These are phyloP conservation scores for Nicotiana paniculata DNA, from an alignment of 257 asterid species.

Conservation along the genomic window DNA sequence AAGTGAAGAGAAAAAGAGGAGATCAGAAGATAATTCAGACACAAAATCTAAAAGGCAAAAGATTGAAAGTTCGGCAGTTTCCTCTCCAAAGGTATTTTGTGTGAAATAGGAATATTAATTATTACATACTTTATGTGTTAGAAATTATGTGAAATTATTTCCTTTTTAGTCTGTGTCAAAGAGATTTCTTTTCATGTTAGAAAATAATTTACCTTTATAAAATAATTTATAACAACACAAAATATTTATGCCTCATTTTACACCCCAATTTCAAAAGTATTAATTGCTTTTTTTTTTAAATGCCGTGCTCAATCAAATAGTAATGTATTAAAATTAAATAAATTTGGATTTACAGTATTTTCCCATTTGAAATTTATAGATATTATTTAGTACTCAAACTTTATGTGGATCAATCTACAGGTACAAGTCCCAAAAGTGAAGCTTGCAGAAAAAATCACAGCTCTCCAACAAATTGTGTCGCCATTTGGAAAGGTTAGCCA, in stretches of 20 bases:
- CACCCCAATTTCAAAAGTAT: too few species aligned
- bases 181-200: too few species aligned
- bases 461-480: conserved; percentile 33
- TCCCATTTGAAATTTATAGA: neutral
- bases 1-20: conserved; percentile 20
- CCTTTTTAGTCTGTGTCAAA: too few species aligned
- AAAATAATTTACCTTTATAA: too few species aligned
- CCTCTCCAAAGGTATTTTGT: conserved; percentile 14
- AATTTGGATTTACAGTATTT: neutral
- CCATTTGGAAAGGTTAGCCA: conserved; percentile 32
- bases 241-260: too few species aligned
- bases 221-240: too few species aligned
- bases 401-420: neutral
- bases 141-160: too few species aligned
- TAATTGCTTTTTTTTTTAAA: too few species aligned
- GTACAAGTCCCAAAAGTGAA: conserved; percentile 26
- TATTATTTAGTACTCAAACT: neutral
- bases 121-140: neutral
- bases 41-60: conserved; percentile 17
- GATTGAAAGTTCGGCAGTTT: neutral
- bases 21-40: conserved; percentile 13
- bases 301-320: too few species aligned
- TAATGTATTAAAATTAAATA: too few species aligned
- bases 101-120: neutral
- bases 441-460: conserved; percentile 22